Evolutionary conservation across 2,329 filamentous ascomycete genomes (phyloP).

Genomic region (Pyrenophora tritici-repentis): DNA sequence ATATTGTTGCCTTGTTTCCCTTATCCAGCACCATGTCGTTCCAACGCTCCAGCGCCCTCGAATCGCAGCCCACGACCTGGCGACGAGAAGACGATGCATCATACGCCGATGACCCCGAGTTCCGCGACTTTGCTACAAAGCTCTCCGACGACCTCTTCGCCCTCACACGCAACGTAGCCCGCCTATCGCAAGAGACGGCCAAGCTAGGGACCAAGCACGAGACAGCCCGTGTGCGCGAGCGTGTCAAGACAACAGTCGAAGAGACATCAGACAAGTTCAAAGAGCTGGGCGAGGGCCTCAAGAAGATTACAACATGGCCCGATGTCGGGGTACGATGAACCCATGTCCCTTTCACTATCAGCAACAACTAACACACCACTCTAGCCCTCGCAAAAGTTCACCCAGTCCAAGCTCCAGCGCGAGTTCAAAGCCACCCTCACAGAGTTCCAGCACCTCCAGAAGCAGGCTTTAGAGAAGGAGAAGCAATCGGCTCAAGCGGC

Average conservation of each 20-base stretch:
- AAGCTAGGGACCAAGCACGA: conserved; percentile 89
- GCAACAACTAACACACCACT: conserved; percentile 17
- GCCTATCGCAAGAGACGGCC: conserved; percentile 80
- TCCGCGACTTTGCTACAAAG: conserved; percentile 78
- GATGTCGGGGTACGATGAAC: conserved; percentile 71
- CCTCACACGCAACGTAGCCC: conserved; percentile 84
- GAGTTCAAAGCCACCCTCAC: conserved; percentile 88
- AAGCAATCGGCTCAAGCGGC: conserved; percentile 83
- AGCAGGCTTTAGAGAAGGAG: conserved; percentile 88
- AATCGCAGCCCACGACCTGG: conserved; percentile 74
- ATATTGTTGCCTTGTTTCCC: not conserved
- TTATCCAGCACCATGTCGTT: conserved; percentile 73
- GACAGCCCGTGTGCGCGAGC: conserved; percentile 85
- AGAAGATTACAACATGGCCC: conserved; percentile 79
- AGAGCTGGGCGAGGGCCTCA: conserved; percentile 89
- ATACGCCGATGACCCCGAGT: conserved; percentile 92
- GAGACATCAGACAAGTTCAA: conserved; percentile 87
- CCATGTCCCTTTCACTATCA: not conserved
- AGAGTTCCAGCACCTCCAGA: conserved; percentile 92
- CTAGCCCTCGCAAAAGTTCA: conserved; percentile 93
- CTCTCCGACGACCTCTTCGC: conserved; percentile 89
- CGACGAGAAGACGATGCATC: conserved; percentile 71
- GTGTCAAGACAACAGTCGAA: conserved; percentile 84
- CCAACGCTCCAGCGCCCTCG: conserved; percentile 81
- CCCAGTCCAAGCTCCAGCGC: conserved; percentile 89